Evolutionary conservation across 306 rosid genomes (phyloP), one percentile per base, ranked within the genome.

Genomic region (Gynostemma pentaphyllum): DNA sequence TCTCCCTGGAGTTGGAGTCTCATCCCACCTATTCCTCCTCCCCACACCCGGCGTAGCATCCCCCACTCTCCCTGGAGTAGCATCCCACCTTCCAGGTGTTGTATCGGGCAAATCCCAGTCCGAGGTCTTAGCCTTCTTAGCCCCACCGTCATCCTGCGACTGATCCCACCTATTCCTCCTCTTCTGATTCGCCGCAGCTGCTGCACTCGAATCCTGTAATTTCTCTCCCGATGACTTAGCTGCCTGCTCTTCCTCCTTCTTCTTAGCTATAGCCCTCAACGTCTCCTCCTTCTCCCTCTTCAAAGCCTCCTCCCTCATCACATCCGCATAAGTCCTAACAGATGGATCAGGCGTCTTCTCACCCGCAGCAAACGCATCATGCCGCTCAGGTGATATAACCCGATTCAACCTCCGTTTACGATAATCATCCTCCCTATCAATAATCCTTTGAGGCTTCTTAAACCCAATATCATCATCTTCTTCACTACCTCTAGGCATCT

Each of bases 21-120:
- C 94, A 9, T 85, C 94, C 94, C 94, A 85, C 67, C 94, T 53
- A 34, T 82, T 85, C 78, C 86, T 85, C 82, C 88, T 80, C 11
- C 84, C 86, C 55, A 78, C 46, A 2, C 76, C 73, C 0, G 86
- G 94, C 0, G 94, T 85, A 0, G 84, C 86, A 44, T 85, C 94
- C 2, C 73, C 78, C 2, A 82, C 69, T 40, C 92, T 76, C 46
- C 92, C 92, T 0, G 81, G 85, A 0, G 92, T 81, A 0, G 87
- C 84, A 56, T 85, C 92, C 92, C 92, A 85, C 61, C 80, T 73
- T 24, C 88, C 86, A 0, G 92, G 86, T 2, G 82, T 75, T 0
- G 81, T 62, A 22, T 80, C 94, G 0, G 78, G 86, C 80, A 80
- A 63, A 67, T 85, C 88, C 94, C 94, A 85, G 42, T 85, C 94